Conservation (phyloP, 208 protist genomes). For the Borovskyia barvae region DNA sequence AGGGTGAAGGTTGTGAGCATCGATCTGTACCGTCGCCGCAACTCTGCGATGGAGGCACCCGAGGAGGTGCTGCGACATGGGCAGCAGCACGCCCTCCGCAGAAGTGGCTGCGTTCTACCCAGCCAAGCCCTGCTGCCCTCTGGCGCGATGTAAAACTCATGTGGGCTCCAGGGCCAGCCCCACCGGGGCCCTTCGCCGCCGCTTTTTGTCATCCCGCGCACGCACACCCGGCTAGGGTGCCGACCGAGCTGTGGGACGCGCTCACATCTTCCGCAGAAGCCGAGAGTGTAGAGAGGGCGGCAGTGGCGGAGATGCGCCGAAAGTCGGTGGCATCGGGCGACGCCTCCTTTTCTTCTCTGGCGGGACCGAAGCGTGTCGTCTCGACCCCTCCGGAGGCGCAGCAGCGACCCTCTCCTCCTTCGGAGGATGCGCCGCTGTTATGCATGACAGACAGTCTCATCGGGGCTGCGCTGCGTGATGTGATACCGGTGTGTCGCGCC, state of each 20-base stretch:
- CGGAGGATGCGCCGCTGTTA: not conserved
- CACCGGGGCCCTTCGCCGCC: conserved; percentile 9
- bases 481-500: conserved; percentile 15
- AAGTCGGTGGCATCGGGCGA: too few relatives aligned
- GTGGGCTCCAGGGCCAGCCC: conserved; percentile 9
- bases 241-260: not conserved
- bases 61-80: too few relatives aligned
- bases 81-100: not conserved
- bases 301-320: too few relatives aligned
- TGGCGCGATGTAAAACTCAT: conserved; percentile 17
- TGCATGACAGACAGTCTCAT: conserved; percentile 26
- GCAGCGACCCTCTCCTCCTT: too few relatives aligned
- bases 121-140: conserved; percentile 1
- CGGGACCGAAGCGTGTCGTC: too few relatives aligned
- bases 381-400: too few relatives aligned
- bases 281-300: too few relatives aligned
- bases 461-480: conserved; percentile 18
- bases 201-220: conserved; percentile 7
- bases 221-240: not conserved
- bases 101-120: not conserved
- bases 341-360: too few relatives aligned
- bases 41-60: too few relatives aligned
- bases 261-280: not conserved
- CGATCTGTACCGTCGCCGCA: too few relatives aligned
- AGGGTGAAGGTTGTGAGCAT: too few relatives aligned